Base-by-base conservation (phyloP, 169 alveolate species). In the Plasmodium relictum region DNA sequence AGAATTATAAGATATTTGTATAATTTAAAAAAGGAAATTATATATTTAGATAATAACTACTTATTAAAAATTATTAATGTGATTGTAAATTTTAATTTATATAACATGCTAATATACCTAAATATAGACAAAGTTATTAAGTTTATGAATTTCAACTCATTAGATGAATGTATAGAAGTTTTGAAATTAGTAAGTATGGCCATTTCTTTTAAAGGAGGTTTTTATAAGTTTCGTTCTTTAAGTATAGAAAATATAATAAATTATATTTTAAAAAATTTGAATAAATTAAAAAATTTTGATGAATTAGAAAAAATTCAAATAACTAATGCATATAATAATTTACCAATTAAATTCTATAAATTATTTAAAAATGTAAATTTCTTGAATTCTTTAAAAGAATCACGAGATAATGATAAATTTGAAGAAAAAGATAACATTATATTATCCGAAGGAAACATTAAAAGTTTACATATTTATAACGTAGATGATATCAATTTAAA, bases 11-110 rank as follows among this genome's bases (percentile, higher is more conserved):
- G 31, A 31, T 52, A 83, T 24, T 22, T 83, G 26, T 83, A 83
- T 31, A 52, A 52, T 41, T 68, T 83, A 72, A 72, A 83, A 61
- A 83, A 68, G 5, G 63, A 83, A 2, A 26, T 83, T 39, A 41
- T 83, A 62, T 83, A 68, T 56, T 50, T 83, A 62, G 56, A 59
- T 20, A 83, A 66, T 42, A 39, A 1, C 8, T 68, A 45, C 61
- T 37, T 83, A 71, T 54, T 66, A 20, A 83, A 68, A 71, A 12
- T 83, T 39, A 54, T 83, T 56, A 83, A 68, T 26, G 14, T 83
- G 16, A 69, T 83, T 58, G 42, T 83, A 12, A 83, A 83, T 14
- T 83, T 83, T 83, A 83, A 83, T 71, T 62, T 83, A 26, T 83
- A 83, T 56, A 83, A 56, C 18, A 68, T 83, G 14, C 6, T 83